Conservation (phyloP, 1,139 yeast species). For the Pichia sp. region DNA sequence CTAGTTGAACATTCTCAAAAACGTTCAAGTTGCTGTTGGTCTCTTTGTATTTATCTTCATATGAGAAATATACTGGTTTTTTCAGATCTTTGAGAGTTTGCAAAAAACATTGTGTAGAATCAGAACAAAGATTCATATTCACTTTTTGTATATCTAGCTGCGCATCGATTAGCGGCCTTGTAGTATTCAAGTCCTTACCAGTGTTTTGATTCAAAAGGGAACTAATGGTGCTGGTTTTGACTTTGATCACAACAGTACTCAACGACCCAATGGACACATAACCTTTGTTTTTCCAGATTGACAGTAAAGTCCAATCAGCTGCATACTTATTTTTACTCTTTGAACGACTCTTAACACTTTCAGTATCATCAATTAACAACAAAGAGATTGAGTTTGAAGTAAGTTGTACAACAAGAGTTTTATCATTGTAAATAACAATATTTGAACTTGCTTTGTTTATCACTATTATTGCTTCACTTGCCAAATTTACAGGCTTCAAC, state of each 20-base stretch:
- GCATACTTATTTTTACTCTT: conserved; percentile 19
- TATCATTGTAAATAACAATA: conserved; percentile 33
- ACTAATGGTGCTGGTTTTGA: conserved; percentile 21
- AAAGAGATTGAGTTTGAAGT: conserved; percentile 45
- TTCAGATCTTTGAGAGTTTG: conserved; percentile 73
- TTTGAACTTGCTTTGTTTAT: conserved; percentile 53
- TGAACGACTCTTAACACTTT: conserved; percentile 31
- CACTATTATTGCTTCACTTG: conserved; percentile 48
- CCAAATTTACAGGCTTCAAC: conserved; percentile 53
- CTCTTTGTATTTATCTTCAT: conserved; percentile 38
- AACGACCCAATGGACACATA: conserved; percentile 44
- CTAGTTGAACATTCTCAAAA: conserved; percentile 43
- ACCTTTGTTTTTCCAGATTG: conserved; percentile 38
- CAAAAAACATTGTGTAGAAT: conserved; percentile 67
- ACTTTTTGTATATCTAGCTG: conserved; percentile 11
- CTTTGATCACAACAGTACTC: conserved; percentile 41
- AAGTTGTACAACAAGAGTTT: conserved; percentile 26
- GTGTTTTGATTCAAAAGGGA: background rate
- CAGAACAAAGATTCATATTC: conserved; percentile 70
- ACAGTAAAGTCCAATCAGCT: conserved; percentile 34
- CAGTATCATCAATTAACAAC: conserved; percentile 55
- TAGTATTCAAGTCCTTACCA: background rate
- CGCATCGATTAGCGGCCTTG: conserved; percentile 39
- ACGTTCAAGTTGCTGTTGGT: conserved; percentile 40
- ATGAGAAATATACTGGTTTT: conserved; percentile 55